Conservation (phyloP, 2,329 filamentous ascomycete species). For the Fusarium graminum region DNA sequence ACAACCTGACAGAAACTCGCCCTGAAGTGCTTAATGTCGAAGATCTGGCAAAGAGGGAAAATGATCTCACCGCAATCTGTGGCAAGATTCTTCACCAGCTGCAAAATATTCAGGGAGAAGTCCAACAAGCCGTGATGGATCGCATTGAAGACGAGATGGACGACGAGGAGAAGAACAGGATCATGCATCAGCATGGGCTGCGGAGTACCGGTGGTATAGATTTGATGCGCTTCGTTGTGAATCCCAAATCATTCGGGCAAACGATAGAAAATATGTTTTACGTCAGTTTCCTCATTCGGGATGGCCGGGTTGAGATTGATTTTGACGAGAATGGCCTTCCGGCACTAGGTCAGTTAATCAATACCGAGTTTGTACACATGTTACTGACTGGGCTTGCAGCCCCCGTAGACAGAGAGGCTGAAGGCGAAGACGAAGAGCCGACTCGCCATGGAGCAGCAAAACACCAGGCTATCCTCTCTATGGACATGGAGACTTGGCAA, state of each 20-base stretch:
- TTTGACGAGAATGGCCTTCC: constrained; percentile 81
- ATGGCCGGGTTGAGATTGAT: constrained; percentile 81
- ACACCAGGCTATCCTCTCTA: constrained; percentile 88
- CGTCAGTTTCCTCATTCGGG: constrained; percentile 91
- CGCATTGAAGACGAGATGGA: constrained; percentile 61
- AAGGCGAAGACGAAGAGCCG: constrained; percentile 61
- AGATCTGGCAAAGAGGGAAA: constrained; percentile 82
- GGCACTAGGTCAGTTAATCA: constrained; percentile 75
- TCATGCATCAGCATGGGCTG: constrained; percentile 76
- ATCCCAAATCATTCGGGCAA: constrained; percentile 91
- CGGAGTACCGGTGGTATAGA: constrained; percentile 78
- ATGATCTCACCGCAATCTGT: constrained; percentile 83
- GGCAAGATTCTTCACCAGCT: constrained; percentile 78
- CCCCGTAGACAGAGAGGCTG: constrained; percentile 57
- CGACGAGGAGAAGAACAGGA: constrained; percentile 59
- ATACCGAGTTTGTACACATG: background rate
- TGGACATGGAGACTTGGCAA: constrained; percentile 88
- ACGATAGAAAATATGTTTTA: constrained; percentile 98
- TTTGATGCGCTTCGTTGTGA: constrained; percentile 88
- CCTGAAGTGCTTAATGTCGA: constrained; percentile 82
- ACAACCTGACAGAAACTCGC: constrained; percentile 76
- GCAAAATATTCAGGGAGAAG: constrained; percentile 59
- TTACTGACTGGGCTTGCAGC: constrained; percentile 49
- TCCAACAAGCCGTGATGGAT: constrained; percentile 61
- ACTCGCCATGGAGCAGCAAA: constrained; percentile 69